Evolutionary conservation across 495 filamentous ascomycete species (phyloP).

Genomic region (Aspergillus wentii): DNA sequence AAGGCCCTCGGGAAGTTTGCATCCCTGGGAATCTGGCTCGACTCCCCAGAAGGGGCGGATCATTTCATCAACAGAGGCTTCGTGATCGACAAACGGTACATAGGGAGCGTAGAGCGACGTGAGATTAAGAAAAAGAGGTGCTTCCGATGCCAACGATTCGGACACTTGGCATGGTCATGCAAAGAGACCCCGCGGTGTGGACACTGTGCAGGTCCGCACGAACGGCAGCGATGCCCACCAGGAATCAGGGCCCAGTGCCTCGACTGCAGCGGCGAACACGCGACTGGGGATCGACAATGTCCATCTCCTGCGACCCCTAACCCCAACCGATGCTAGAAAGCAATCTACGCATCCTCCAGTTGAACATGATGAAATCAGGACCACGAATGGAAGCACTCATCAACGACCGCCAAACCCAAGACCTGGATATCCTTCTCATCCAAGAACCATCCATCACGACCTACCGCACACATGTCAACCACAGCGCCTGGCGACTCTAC

Average conservation of each 20-base stretch:
- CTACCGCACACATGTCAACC: slow-evolving; percentile 19
- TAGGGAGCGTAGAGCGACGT: slow-evolving; percentile 12
- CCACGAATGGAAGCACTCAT: slow-evolving; percentile 24
- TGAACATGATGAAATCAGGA: slow-evolving; percentile 22
- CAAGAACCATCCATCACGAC: slow-evolving; percentile 18
- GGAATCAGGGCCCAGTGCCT: slow-evolving; percentile 16
- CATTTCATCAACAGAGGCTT: slow-evolving; percentile 15
- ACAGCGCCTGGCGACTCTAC: slow-evolving; percentile 24
- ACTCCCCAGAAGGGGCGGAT: slow-evolving; percentile 18
- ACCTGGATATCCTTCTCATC: slow-evolving; percentile 22
- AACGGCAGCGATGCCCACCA: slow-evolving; percentile 12
- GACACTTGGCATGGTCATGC: slow-evolving; percentile 26
- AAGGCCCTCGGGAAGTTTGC: not conserved
- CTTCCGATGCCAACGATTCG: slow-evolving; percentile 21
- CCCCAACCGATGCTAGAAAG: slow-evolving; percentile 12
- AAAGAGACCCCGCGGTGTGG: slow-evolving; percentile 22
- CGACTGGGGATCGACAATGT: slow-evolving; percentile 12
- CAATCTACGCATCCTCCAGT: slow-evolving; percentile 21
- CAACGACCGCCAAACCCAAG: slow-evolving; percentile 19
- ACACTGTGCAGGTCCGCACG: slow-evolving; percentile 18
- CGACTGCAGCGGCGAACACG: slow-evolving; percentile 19
- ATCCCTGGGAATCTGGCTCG: slow-evolving; percentile 16
- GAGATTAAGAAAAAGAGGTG: slow-evolving; percentile 20
- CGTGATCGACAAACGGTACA: slow-evolving; percentile 15
- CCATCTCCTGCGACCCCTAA: slow-evolving; percentile 5